A percentile compares a stretch with the other conserved stretches of the same genome.
Conservation (phyloP, 164 flowering plant species). For the Houttuynia cordata region DNA sequence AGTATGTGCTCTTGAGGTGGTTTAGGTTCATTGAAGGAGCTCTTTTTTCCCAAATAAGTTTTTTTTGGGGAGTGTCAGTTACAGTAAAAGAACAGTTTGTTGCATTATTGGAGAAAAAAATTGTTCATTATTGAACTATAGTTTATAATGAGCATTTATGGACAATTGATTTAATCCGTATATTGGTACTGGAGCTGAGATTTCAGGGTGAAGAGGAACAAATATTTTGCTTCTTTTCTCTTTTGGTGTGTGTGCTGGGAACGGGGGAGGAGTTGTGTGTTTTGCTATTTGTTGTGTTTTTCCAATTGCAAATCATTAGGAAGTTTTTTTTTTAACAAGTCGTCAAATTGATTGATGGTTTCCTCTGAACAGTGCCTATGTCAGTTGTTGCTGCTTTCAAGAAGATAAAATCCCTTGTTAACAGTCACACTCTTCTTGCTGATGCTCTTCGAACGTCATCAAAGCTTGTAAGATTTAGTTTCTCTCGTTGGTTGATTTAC, state of each 20-base stretch:
- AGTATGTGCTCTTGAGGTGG: too few relatives aligned
- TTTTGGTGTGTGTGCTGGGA: too few relatives aligned
- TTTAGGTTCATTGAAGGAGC: too few relatives aligned
- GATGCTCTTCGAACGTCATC: constrained; percentile 52
- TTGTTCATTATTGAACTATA: background rate
- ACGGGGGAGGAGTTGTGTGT: too few relatives aligned
- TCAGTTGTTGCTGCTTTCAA: constrained; percentile 87
- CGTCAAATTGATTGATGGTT: too few relatives aligned
- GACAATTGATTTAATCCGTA: background rate
- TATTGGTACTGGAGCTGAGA: background rate
- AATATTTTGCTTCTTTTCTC: too few relatives aligned
- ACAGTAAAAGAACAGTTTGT: background rate
- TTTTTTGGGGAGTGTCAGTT: too few relatives aligned
- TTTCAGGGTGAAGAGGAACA: background rate
- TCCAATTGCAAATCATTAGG: too few relatives aligned
- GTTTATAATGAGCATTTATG: background rate
- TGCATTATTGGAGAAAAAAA: background rate
- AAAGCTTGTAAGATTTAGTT: constrained; percentile 61
- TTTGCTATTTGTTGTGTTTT: too few relatives aligned
- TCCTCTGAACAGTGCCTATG: constrained; percentile 50
- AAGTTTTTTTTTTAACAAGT: too few relatives aligned
- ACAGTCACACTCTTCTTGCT: constrained; percentile 61
- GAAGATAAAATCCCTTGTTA: constrained; percentile 70
- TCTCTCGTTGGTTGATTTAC: too few relatives aligned
- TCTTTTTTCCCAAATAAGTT: too few relatives aligned